These are phyloP conservation scores for Colletotrichum graminicola DNA, from an alignment of 2,329 filamentous ascomycete genomes.

Conservation along the genomic window DNA sequence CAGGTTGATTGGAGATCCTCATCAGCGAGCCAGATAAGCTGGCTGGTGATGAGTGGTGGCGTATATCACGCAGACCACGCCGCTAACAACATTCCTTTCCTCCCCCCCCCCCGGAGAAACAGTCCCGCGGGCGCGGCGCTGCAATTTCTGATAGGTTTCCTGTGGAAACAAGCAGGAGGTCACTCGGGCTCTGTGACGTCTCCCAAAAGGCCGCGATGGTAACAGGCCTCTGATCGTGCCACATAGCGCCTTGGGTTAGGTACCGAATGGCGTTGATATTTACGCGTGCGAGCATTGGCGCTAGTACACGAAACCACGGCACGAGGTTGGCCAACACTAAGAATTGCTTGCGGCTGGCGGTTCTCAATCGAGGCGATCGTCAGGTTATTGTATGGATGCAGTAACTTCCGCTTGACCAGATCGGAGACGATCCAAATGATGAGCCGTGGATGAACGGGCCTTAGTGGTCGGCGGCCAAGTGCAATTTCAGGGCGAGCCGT, in stretches of 20 bases:
- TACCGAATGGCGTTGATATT: background rate
- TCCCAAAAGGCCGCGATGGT: constrained; percentile 7
- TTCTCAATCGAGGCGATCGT: constrained; percentile 14
- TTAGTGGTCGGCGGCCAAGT: constrained; percentile 29
- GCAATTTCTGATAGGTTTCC: constrained; percentile 31
- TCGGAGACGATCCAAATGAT: constrained; percentile 30
- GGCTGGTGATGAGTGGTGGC: constrained; percentile 16
- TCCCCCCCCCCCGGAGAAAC: background rate
- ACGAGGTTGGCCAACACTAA: constrained; percentile 9
- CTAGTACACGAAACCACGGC: background rate
- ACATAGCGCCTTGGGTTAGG: constrained; percentile 11
- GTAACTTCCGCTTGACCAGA: constrained; percentile 29
- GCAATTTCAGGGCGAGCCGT: constrained; percentile 26
- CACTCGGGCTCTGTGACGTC: constrained; percentile 20
- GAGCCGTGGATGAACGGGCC: constrained; percentile 27
- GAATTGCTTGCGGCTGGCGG: constrained; percentile 3
- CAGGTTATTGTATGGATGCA: constrained; percentile 25
- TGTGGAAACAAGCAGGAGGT: constrained; percentile 23
- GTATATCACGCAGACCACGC: constrained; percentile 15
- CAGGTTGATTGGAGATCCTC: constrained; percentile 22
- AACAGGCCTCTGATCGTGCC: constrained; percentile 18
- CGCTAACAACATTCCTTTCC: constrained; percentile 31
- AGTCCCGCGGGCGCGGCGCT: constrained; percentile 20
- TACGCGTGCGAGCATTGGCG: background rate
- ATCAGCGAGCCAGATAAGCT: constrained; percentile 32